Percentiles rank a stretch among this genome's conserved stretches.
Conservation (phyloP, 495 filamentous ascomycete species). For the Trichoderma reesei region DNA sequence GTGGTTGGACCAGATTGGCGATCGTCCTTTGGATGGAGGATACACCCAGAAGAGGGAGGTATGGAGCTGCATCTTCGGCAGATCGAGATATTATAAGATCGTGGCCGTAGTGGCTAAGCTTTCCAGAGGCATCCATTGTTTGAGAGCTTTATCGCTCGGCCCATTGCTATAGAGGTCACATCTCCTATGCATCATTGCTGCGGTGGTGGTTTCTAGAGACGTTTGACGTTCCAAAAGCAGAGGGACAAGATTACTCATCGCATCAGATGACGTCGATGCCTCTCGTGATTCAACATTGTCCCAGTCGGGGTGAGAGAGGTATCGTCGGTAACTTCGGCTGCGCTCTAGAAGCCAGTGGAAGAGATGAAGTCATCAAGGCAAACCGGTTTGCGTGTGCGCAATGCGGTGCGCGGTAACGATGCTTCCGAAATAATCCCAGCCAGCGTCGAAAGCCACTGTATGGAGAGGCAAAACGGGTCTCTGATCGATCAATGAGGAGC, state of each 20-base stretch:
- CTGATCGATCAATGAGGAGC: too few species aligned
- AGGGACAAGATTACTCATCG: not conserved
- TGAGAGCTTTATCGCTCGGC: too few species aligned
- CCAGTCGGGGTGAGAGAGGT: not conserved
- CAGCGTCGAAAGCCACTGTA: not conserved
- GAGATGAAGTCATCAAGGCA: not conserved
- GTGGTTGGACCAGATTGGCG: too few species aligned
- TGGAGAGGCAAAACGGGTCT: not conserved
- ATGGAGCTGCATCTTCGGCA: too few species aligned
- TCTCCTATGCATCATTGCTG: not conserved
- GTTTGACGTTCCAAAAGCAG: too few species aligned
- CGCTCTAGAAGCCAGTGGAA: slow-evolving; percentile 1
- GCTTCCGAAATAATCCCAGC: not conserved
- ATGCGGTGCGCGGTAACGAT: not conserved
- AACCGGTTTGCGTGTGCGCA: not conserved
- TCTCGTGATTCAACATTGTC: not conserved
- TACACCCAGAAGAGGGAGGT: too few species aligned
- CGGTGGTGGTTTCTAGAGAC: not conserved
- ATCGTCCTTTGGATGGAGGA: too few species aligned
- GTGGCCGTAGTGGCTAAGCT: too few species aligned
- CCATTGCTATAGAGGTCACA: too few species aligned
- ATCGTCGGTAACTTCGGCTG: not conserved
- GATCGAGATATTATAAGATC: too few species aligned
- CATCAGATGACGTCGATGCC: not conserved
- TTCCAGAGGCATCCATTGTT: too few species aligned